A percentile compares a stretch with the other conserved stretches of the same genome.
Conservation (phyloP, 192 early-diverging fungal species). For the Backusella tarrabulga region DNA sequence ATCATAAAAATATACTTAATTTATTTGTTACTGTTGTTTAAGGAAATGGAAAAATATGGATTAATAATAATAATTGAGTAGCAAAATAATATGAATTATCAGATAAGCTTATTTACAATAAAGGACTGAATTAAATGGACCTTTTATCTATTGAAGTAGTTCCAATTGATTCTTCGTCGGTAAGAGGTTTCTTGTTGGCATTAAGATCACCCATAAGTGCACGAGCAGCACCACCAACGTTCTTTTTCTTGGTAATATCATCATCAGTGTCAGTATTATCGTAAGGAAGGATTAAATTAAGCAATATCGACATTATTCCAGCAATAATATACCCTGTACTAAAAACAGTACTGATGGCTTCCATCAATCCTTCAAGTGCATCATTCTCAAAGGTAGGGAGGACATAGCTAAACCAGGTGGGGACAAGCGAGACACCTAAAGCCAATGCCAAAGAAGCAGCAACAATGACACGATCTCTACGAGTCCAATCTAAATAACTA, state of each 20-base stretch:
- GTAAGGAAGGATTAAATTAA: constrained; percentile 41
- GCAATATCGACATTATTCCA: constrained; percentile 42
- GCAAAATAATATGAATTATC: not conserved
- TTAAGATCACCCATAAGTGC: not conserved
- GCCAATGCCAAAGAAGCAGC: constrained; percentile 47
- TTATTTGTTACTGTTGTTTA: not conserved
- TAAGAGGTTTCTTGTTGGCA: not conserved
- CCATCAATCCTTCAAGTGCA: constrained; percentile 42
- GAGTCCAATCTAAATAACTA: constrained; percentile 51
- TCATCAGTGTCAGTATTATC: constrained; percentile 4
- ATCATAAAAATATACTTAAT: not conserved
- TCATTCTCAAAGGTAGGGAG: constrained; percentile 36
- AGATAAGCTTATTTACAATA: not conserved
- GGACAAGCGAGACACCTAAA: constrained; percentile 48
- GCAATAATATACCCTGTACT: constrained; percentile 46
- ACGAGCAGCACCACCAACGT: not conserved
- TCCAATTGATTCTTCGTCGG: not conserved
- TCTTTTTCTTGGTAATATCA: constrained; percentile 3
- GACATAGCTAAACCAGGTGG: constrained; percentile 49
- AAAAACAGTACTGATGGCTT: constrained; percentile 45
- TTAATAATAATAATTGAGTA: not conserved
- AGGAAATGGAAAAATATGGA: not conserved
- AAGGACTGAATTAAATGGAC: not conserved
- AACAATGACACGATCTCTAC: constrained; percentile 54
- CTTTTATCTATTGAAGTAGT: not conserved